A percentile compares a stretch with the other conserved stretches of the same genome.
phyloP scores from a whole-genome alignment of 768 basidiomycete genomes.

The Polyporus arcularius region DNA sequence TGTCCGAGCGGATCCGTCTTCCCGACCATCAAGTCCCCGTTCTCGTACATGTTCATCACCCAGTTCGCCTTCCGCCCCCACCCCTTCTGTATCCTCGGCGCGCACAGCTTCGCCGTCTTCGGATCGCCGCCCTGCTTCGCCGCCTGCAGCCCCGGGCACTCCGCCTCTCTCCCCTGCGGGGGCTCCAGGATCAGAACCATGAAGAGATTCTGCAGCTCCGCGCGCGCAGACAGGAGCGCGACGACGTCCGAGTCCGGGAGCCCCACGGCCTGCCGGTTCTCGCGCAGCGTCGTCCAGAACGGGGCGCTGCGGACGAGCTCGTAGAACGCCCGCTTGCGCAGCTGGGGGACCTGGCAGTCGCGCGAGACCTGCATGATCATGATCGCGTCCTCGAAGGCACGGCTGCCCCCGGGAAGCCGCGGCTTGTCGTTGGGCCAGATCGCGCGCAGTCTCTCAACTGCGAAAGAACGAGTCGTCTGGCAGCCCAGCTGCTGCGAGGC shows the following conservation, averaged over 20 bases:
- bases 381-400: slow-evolving; percentile 20
- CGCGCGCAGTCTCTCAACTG: slow-evolving; percentile 28
- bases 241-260: slow-evolving; percentile 17
- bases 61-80: too few relatives aligned
- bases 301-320: slow-evolving; percentile 36
- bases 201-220: slow-evolving; percentile 12
- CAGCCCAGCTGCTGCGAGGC: slow-evolving; percentile 28
- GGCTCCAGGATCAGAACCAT: too few relatives aligned
- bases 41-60: too few relatives aligned
- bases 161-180: too few relatives aligned
- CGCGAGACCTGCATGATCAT: slow-evolving; percentile 34
- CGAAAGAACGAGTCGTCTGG: slow-evolving; percentile 27
- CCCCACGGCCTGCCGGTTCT: background rate
- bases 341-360: slow-evolving; percentile 26
- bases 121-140: too few relatives aligned
- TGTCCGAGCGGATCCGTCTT: too few relatives aligned
- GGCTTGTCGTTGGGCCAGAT: slow-evolving; percentile 29
- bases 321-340: slow-evolving; percentile 42
- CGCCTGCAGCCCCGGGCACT: too few relatives aligned
- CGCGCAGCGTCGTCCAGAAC: slow-evolving; percentile 26
- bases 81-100: too few relatives aligned
- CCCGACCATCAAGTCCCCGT: too few relatives aligned
- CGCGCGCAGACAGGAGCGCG: slow-evolving; percentile 21
- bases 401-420: slow-evolving; percentile 7
- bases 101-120: too few relatives aligned